A percentile compares a stretch with the other conserved stretches of the same genome.
These are phyloP conservation scores for Rachicladosporium sp. DNA, from an alignment of 2,329 filamentous ascomycete genomes.

Conservation along the genomic window DNA sequence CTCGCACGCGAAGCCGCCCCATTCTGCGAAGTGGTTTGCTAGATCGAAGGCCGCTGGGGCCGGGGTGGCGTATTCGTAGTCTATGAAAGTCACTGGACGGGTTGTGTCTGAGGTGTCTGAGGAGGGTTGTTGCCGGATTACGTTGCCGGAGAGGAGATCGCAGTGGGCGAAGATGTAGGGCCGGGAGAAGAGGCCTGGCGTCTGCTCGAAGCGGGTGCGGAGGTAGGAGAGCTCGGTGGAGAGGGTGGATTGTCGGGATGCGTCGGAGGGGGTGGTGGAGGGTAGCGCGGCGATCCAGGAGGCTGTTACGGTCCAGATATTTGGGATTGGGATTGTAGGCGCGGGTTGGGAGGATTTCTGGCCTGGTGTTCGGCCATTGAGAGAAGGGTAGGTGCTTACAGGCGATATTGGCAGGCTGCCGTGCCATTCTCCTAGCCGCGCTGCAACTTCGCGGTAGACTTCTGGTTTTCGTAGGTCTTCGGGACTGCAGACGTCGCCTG, in stretches of 20 bases:
- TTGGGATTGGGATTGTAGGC: constrained; percentile 48
- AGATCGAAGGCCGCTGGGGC: constrained; percentile 93
- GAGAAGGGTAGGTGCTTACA: constrained; percentile 28
- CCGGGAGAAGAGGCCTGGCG: constrained; percentile 62
- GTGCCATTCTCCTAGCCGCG: constrained; percentile 85
- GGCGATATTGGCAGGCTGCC: constrained; percentile 50
- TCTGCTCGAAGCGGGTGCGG: constrained; percentile 59
- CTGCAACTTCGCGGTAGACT: constrained; percentile 74
- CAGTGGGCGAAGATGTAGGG: constrained; percentile 89
- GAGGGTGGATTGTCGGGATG: constrained; percentile 52
- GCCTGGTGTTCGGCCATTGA: constrained; percentile 11
- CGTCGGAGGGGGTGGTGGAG: constrained; percentile 55
- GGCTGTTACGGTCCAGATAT: constrained; percentile 89
- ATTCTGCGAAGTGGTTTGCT: constrained; percentile 96
- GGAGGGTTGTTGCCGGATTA: constrained; percentile 55
- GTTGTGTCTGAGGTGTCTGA: constrained; percentile 27
- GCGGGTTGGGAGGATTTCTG: constrained; percentile 43
- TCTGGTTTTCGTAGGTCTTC: constrained; percentile 63
- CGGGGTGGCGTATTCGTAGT: constrained; percentile 95
- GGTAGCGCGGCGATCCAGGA: constrained; percentile 90
- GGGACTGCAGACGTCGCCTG: constrained; percentile 66
- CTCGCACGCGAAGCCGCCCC: constrained; percentile 94
- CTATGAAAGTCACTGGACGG: constrained; percentile 65
- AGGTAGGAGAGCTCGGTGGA: constrained; percentile 64
- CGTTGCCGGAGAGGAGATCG: constrained; percentile 90